Percentiles rank a stretch among this genome's conserved stretches.
These are phyloP conservation scores for Helotiales sp. DNA, from an alignment of 2,329 filamentous ascomycete genomes.

Conservation along the genomic window DNA sequence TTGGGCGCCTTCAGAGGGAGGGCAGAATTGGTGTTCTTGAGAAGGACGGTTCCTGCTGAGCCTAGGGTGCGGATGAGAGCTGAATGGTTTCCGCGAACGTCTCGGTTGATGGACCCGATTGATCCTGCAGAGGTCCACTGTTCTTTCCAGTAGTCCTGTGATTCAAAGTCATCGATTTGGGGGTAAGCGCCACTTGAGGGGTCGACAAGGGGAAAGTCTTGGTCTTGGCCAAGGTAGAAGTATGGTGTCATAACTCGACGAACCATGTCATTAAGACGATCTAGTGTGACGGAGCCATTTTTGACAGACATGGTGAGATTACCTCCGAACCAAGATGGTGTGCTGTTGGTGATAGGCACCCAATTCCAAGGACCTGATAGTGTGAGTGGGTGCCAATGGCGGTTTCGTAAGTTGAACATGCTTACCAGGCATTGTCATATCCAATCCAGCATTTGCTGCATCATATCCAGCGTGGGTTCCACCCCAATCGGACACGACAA, in stretches of 20 bases:
- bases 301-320: conserved; percentile 50
- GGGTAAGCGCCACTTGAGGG: conserved; percentile 51
- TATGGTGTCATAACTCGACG: conserved; percentile 59
- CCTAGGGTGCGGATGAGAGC: conserved; percentile 43
- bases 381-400: too few relatives aligned
- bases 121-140: too few relatives aligned
- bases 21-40: conserved; percentile 65
- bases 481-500: conserved; percentile 40
- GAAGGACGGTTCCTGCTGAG: conserved; percentile 60
- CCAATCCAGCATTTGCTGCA: conserved; percentile 44
- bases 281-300: conserved; percentile 65
- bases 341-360: too few relatives aligned
- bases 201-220: conserved; percentile 41
- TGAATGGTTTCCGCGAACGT: conserved; percentile 48
- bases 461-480: conserved; percentile 45
- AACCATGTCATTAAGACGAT: conserved; percentile 66
- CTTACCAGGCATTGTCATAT: conserved; percentile 47
- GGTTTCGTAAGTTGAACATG: too few relatives aligned
- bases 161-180: too few relatives aligned
- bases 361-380: too few relatives aligned
- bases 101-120: conserved; percentile 22
- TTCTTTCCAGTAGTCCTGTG: too few relatives aligned
- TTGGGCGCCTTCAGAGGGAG: conserved; percentile 49
- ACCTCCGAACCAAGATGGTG: background rate
- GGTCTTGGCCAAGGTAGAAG: conserved; percentile 50